phyloP scores from a whole-genome alignment of 805 yeast species.

The Debaryomyces maramus region DNA sequence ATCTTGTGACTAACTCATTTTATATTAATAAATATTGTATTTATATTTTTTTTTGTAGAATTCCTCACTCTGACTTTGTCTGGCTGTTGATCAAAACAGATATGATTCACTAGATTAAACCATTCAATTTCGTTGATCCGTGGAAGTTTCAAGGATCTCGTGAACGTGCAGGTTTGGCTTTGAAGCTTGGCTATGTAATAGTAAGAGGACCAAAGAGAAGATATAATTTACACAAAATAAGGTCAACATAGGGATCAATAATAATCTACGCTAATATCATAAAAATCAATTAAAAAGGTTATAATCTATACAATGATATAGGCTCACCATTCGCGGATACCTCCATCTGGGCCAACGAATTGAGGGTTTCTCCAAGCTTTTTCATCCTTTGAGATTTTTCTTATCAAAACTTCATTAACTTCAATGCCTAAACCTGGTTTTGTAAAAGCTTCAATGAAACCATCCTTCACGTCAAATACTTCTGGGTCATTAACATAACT shows the following conservation, averaged over 20 bases:
- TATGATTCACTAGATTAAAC: too few species aligned
- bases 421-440: slow-evolving; percentile 5
- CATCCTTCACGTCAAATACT: slow-evolving; percentile 2
- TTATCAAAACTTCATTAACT: slow-evolving; percentile 3
- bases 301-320: slow-evolving; percentile 3
- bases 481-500: slow-evolving; percentile 2
- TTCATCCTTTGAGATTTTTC: slow-evolving; percentile 1
- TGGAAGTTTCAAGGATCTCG: too few species aligned
- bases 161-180: too few species aligned
- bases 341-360: slow-evolving; percentile 5
- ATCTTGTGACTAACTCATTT: not conserved
- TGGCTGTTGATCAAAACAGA: too few species aligned
- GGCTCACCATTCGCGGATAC: slow-evolving; percentile 4
- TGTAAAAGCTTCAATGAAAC: slow-evolving; percentile 3
- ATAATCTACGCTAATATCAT: not conserved
- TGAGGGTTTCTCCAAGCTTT: slow-evolving; percentile 3
- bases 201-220: not conserved
- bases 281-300: not conserved
- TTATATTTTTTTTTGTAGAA: not conserved
- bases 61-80: too few species aligned
- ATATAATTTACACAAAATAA: not conserved
- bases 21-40: slow-evolving; percentile 1
- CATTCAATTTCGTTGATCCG: too few species aligned
- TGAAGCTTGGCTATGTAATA: too few species aligned
- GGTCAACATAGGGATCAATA: not conserved